Evolutionary conservation across 306 rosid species (phyloP).

Genomic region (Senna siamea): DNA sequence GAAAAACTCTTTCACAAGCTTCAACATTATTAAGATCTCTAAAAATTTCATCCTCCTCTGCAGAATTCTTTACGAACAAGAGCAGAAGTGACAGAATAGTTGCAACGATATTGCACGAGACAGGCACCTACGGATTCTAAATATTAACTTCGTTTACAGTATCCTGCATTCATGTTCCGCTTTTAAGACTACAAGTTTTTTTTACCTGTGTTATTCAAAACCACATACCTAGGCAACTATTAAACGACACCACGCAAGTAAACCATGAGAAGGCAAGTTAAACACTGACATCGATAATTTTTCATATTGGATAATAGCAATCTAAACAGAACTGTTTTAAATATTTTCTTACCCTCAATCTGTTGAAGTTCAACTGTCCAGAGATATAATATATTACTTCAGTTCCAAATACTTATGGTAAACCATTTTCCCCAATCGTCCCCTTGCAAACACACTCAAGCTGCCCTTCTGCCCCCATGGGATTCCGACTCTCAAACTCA

Average conservation of each 20-base stretch:
- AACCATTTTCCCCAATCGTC: background rate
- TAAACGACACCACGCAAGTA: background rate
- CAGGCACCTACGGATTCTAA: background rate
- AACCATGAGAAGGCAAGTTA: background rate
- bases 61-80: too few relatives aligned
- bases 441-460: background rate
- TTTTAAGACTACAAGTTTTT: too few relatives aligned
- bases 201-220: too few relatives aligned
- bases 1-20: too few relatives aligned
- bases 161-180: too few relatives aligned
- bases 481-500: background rate
- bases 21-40: too few relatives aligned
- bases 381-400: too few relatives aligned
- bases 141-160: background rate
- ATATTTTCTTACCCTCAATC: background rate
- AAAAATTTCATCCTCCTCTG: too few relatives aligned
- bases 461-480: background rate
- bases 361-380: background rate
- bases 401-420: background rate
- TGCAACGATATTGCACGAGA: background rate
- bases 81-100: too few relatives aligned
- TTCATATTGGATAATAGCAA: background rate
- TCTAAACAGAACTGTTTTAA: background rate
- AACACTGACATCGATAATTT: background rate
- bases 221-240: too few relatives aligned